Evolutionary conservation across 2,329 filamentous ascomycete genomes (phyloP).

Genomic region (Blastomyces parvus): DNA sequence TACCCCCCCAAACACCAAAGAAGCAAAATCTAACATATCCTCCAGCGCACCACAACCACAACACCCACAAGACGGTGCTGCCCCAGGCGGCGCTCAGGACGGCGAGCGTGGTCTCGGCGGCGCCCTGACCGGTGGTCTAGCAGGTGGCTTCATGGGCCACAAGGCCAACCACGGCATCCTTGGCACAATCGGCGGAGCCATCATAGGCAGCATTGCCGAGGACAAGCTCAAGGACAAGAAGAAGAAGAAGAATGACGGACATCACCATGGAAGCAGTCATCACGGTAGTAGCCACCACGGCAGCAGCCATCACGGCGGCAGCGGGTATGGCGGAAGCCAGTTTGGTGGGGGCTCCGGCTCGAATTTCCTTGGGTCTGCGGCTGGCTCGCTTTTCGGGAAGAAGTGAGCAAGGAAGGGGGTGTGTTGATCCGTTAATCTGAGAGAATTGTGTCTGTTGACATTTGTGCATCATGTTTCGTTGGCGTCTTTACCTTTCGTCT

Average conservation of each 20-base stretch:
- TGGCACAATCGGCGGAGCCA: conserved; percentile 40
- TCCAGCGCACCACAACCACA: not conserved
- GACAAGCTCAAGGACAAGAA: conserved; percentile 38
- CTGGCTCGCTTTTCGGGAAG: conserved; percentile 9
- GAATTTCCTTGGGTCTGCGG: conserved; percentile 2
- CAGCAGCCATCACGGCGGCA: conserved; percentile 15
- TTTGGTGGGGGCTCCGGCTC: not conserved
- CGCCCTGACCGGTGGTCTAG: conserved; percentile 38
- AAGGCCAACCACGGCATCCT: conserved; percentile 42
- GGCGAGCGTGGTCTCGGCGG: conserved; percentile 40
- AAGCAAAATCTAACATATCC: not conserved
- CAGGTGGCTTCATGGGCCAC: conserved; percentile 40
- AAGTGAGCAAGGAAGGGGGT: conserved; percentile 5
- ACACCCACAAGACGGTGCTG: conserved; percentile 18
- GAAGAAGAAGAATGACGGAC: conserved; percentile 22
- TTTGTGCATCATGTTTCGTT: not conserved
- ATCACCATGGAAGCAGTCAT: conserved; percentile 21
- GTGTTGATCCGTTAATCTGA: no score
- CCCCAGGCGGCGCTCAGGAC: conserved; percentile 33
- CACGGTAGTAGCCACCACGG: conserved; percentile 21
- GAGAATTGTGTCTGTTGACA: not conserved
- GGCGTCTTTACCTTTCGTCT: not conserved
- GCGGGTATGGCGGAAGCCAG: conserved; percentile 1
- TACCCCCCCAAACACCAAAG: not conserved
- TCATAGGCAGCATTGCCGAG: conserved; percentile 38